These are phyloP conservation scores for Sophora flavescens DNA, from an alignment of 306 rosid species.

Conservation along the genomic window DNA sequence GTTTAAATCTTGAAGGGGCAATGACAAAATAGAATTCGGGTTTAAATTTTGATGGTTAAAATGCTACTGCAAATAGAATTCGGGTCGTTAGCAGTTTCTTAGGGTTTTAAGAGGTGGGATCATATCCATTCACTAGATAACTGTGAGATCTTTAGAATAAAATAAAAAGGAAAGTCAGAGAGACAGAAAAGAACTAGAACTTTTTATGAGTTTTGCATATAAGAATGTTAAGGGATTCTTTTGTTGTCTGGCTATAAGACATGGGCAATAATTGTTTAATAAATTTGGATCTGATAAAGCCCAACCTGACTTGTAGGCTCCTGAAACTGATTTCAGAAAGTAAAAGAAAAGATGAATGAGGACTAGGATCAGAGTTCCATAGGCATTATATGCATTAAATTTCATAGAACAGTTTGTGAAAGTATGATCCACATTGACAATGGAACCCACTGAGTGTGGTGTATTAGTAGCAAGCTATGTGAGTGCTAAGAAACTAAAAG, in stretches of 20 bases:
- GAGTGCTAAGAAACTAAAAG: slow-evolving; percentile 3
- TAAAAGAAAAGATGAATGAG: neutral
- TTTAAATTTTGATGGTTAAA: slow-evolving; percentile 3
- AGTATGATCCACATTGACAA: neutral
- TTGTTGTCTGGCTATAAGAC: slow-evolving; percentile 9
- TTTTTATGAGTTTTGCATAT: neutral
- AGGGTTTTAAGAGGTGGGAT: slow-evolving; percentile 25
- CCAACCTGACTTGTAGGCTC: neutral
- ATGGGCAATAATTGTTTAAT: slow-evolving; percentile 7
- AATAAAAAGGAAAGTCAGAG: slow-evolving; percentile 14
- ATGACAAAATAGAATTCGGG: too few species aligned
- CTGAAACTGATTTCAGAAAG: slow-evolving; percentile 11
- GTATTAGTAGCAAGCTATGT: slow-evolving; percentile 12
- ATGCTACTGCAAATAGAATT: slow-evolving; percentile 12
- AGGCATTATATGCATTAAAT: slow-evolving; percentile 18
- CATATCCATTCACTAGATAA: slow-evolving; percentile 14
- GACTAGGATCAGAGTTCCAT: neutral
- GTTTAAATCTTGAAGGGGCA: slow-evolving; percentile 16
- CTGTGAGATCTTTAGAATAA: slow-evolving; percentile 1
- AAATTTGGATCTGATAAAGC: neutral
- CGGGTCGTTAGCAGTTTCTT: neutral
- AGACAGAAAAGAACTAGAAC: slow-evolving; percentile 6
- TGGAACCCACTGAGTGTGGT: slow-evolving; percentile 3
- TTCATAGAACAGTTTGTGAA: neutral
- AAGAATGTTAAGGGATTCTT: neutral